phyloP scores from a whole-genome alignment of 2,329 filamentous ascomycete genomes.

The Apiospora hydei region DNA sequence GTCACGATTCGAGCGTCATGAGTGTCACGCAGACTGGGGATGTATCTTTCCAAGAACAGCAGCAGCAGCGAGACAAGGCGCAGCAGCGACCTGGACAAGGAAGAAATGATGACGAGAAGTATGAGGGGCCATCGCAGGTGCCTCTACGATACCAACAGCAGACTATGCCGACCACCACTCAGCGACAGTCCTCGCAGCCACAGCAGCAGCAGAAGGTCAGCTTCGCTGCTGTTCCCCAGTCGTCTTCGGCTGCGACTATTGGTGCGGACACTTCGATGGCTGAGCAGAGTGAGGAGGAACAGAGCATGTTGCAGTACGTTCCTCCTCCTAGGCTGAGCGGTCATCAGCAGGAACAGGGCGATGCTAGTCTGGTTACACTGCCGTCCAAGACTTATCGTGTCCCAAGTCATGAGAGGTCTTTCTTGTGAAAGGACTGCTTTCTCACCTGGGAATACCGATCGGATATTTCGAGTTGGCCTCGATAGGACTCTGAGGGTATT shows the following conservation, averaged over 20 bases:
- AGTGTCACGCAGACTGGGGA: not conserved
- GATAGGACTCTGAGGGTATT: not conserved
- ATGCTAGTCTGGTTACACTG: not conserved
- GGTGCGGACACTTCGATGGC: not conserved
- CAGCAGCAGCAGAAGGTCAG: conserved; percentile 14
- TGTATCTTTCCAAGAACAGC: conserved; percentile 5
- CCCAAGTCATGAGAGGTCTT: not conserved
- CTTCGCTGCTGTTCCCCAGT: not conserved
- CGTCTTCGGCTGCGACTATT: not conserved
- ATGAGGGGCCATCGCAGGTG: not conserved
- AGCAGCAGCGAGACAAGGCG: not conserved
- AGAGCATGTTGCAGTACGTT: not conserved
- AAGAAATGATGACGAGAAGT: not conserved
- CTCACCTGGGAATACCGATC: not conserved
- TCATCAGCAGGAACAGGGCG: not conserved
- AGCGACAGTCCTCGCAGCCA: not conserved
- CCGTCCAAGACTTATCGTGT: not conserved
- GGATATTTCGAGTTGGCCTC: not conserved
- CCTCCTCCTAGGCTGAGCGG: not conserved
- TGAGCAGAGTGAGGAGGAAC: not conserved
- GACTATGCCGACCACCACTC: not conserved
- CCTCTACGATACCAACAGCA: not conserved
- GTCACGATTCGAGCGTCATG: not conserved
- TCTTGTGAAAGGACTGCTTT: not conserved
- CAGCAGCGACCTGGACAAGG: not conserved